A percentile compares a stretch with the other conserved stretches of the same genome.
Conservation (phyloP, 352 stramenopile genomes). For the Hyphochytrium catenoides region DNA sequence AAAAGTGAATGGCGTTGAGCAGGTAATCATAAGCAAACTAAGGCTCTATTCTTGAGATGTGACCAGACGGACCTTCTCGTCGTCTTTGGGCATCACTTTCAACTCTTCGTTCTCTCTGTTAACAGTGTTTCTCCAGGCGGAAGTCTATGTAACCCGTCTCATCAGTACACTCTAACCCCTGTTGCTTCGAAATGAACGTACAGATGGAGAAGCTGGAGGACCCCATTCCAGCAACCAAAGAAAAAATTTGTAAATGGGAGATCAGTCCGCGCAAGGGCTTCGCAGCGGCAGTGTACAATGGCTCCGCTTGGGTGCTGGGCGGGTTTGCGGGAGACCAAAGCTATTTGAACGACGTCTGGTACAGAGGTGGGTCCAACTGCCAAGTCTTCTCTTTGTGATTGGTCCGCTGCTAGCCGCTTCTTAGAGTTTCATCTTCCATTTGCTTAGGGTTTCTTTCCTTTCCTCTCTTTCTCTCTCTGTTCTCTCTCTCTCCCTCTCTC, state of each 20-base stretch:
- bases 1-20: too few species aligned
- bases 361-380: too few species aligned
- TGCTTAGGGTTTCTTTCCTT: constrained; percentile 5
- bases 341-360: constrained; percentile 66
- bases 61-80: too few species aligned
- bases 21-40: too few species aligned
- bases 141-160: too few species aligned
- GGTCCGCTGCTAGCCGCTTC: constrained; percentile 13
- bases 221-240: constrained; percentile 30
- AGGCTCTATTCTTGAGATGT: too few species aligned
- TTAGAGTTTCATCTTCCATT: constrained; percentile 5
- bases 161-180: too few species aligned
- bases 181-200: too few species aligned
- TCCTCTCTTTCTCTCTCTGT: constrained; percentile 11
- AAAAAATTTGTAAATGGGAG: constrained; percentile 31
- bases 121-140: too few species aligned
- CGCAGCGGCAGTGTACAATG: constrained; percentile 36
- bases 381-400: too few species aligned
- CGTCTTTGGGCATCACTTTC: too few species aligned
- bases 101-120: too few species aligned
- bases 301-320: constrained; percentile 39
- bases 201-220: constrained; percentile 8
- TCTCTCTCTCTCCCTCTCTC: constrained; percentile 4
- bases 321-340: constrained; percentile 28
- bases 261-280: constrained; percentile 30